Conservation (phyloP, 257 asterid species). For the Solanum paucissectum region DNA sequence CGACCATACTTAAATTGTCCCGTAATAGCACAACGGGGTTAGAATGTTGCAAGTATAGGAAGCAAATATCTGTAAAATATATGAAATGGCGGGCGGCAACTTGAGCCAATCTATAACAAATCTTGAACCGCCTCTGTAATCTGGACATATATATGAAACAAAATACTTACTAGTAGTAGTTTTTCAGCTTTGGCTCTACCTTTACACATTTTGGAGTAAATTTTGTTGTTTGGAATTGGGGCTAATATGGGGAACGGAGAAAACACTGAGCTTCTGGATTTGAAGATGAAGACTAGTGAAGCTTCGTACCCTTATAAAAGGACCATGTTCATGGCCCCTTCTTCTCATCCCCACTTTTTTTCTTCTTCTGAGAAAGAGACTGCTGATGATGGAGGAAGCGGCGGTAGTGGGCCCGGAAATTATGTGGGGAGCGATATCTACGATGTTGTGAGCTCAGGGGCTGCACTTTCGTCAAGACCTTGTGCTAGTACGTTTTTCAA, state of each 20-base stretch:
- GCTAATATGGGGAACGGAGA: slow-evolving; percentile 12
- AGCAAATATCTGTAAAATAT: neutral
- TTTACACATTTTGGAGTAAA: neutral
- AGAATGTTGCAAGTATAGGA: slow-evolving; percentile 39
- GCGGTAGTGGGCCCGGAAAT: slow-evolving; percentile 10
- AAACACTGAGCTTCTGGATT: slow-evolving; percentile 19
- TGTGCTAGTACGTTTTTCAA: neutral
- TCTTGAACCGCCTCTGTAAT: neutral
- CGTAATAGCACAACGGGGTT: neutral
- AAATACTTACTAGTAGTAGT: neutral
- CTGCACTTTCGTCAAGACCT: neutral
- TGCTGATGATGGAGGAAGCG: slow-evolving; percentile 5
- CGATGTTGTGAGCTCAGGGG: neutral
- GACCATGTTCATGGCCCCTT: slow-evolving; percentile 3
- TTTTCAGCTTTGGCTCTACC: neutral
- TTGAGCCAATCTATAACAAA: neutral
- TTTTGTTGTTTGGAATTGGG: neutral
- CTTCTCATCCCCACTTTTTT: slow-evolving; percentile 5
- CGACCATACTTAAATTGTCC: neutral
- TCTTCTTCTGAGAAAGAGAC: neutral
- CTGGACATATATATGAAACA: neutral
- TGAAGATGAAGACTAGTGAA: slow-evolving; percentile 32
- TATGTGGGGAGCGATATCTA: slow-evolving; percentile 1
- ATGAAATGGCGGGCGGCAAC: slow-evolving; percentile 42
- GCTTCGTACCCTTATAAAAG: slow-evolving; percentile 4